Evolutionary conservation across 164 flowering plant genomes (phyloP).

Genomic region (Liquidambar formosana): DNA sequence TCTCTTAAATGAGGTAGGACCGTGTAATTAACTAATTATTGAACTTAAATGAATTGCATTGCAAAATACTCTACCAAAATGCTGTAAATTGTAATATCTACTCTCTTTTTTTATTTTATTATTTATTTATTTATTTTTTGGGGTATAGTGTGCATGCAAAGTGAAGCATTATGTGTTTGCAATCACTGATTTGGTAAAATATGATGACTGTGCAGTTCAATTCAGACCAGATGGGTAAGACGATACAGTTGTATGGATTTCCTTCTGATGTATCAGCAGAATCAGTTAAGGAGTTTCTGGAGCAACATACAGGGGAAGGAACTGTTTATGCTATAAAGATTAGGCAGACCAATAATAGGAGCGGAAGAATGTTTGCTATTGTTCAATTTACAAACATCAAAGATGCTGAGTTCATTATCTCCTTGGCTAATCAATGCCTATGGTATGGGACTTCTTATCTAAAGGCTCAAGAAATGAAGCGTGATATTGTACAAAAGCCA

Average conservation of each 20-base stretch:
- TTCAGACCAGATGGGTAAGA: constrained; percentile 39
- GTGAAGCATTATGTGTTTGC: background rate
- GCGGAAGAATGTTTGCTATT: constrained; percentile 41
- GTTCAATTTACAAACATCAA: constrained; percentile 46
- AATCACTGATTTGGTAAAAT: background rate
- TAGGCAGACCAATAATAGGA: constrained; percentile 23
- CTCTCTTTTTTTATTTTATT: no score
- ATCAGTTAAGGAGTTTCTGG: constrained; percentile 38
- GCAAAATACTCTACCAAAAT: no score
- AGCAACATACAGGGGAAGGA: constrained; percentile 36
- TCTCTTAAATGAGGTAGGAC: no score
- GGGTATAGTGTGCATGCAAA: no score
- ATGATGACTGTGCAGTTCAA: constrained; percentile 1
- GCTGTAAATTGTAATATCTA: no score
- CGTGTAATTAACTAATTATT: no score
- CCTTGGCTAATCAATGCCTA: constrained; percentile 24
- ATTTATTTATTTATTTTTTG: no score
- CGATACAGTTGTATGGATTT: constrained; percentile 52
- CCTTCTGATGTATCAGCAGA: constrained; percentile 36
- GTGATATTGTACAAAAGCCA: constrained; percentile 54
- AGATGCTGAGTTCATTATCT: constrained; percentile 30
- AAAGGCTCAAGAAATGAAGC: constrained; percentile 29
- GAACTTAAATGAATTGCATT: no score
- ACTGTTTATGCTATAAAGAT: constrained; percentile 49
- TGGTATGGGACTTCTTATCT: constrained; percentile 33